These are phyloP conservation scores for Hyphodiscus hymeniophilus DNA, from an alignment of 495 filamentous ascomycete species.

Conservation along the genomic window DNA sequence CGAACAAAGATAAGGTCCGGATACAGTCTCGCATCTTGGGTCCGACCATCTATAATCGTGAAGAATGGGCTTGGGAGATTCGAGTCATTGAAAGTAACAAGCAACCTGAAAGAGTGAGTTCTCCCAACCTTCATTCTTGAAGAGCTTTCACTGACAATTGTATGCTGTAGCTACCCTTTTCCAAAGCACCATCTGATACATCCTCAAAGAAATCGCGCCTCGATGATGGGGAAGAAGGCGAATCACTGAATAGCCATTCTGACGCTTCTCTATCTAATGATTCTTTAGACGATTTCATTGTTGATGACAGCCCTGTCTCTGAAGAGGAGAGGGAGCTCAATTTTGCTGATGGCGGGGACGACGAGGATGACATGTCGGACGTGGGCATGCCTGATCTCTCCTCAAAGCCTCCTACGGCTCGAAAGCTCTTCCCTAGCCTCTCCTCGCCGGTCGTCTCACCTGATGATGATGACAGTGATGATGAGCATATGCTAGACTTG, in stretches of 20 bases:
- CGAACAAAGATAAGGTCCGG: conserved; percentile 33
- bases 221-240: conserved; percentile 15
- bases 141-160: too few species aligned
- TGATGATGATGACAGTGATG: not conserved
- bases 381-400: not conserved
- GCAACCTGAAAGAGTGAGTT: conserved; percentile 37
- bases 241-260: conserved; percentile 24
- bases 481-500: not conserved
- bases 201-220: conserved; percentile 13
- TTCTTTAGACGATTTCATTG: conserved; percentile 26
- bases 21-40: conserved; percentile 51
- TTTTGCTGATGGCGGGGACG: conserved; percentile 12
- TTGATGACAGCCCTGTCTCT: conserved; percentile 38
- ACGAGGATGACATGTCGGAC: conserved; percentile 17
- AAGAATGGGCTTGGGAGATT: conserved; percentile 46
- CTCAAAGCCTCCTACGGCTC: not conserved
- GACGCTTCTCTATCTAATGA: conserved; percentile 18
- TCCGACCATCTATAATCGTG: conserved; percentile 48
- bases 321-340: conserved; percentile 27
- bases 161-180: too few species aligned
- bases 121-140: too few species aligned
- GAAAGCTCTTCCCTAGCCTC: not conserved
- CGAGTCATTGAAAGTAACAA: conserved; percentile 37
- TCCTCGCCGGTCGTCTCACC: not conserved
- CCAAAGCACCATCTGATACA: conserved; percentile 2